Conservation (phyloP, 176 grass and related monocot genomes). For the Ananas comosus region DNA sequence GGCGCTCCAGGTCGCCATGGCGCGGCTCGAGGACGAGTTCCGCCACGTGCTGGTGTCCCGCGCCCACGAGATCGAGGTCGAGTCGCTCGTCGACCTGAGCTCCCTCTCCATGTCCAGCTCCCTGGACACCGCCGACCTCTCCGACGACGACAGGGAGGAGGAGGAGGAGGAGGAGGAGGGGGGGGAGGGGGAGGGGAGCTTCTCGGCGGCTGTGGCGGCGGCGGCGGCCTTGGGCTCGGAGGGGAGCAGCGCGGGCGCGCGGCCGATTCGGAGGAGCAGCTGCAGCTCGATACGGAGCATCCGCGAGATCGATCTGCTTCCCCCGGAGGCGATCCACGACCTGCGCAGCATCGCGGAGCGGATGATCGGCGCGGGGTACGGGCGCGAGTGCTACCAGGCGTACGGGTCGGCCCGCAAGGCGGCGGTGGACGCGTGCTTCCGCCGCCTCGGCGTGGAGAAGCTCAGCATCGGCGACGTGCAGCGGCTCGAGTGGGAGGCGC, state of each 20-base stretch:
- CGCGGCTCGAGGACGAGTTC: conserved; percentile 77
- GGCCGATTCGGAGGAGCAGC: conserved; percentile 33
- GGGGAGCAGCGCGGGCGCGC: background rate
- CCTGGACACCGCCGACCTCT: background rate
- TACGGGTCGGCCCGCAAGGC: conserved; percentile 81
- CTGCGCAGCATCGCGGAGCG: conserved; percentile 53
- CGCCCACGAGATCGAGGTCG: conserved; percentile 46
- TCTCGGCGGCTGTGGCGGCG: conserved; percentile 22
- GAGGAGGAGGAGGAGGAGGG: background rate
- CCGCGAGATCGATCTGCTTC: conserved; percentile 82
- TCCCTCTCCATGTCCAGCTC: conserved; percentile 26
- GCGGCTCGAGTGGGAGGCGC: conserved; percentile 55
- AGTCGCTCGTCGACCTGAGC: conserved; percentile 41
- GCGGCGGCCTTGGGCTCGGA: conserved; percentile 4
- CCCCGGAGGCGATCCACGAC: conserved; percentile 59
- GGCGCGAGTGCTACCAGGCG: conserved; percentile 87
- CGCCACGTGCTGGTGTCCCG: conserved; percentile 47
- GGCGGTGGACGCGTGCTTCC: conserved; percentile 56
- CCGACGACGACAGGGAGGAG: conserved; percentile 9
- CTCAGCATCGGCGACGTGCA: conserved; percentile 92
- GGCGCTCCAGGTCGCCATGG: conserved; percentile 55
- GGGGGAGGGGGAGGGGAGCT: conserved; percentile 14
- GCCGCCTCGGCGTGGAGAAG: conserved; percentile 78
- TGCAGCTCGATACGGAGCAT: conserved; percentile 59
- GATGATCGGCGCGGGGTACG: conserved; percentile 64